Evolutionary conservation across 140 eudicot species (phyloP).

Genomic region (Anethum foeniculum): DNA sequence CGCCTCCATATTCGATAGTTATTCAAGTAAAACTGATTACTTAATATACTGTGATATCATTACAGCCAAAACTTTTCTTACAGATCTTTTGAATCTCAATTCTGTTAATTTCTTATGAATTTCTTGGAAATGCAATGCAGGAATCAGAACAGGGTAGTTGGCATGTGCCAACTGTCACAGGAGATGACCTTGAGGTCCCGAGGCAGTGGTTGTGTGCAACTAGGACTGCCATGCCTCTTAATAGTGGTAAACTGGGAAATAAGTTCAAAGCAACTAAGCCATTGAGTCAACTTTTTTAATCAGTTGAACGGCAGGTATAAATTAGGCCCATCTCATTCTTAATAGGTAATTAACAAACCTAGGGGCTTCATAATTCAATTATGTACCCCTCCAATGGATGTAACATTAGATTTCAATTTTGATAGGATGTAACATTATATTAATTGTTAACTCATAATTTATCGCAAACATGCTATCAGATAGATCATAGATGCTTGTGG

Average conservation of each 20-base stretch:
- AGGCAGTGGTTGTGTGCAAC: slow-evolving; percentile 87
- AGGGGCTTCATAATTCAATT: neutral
- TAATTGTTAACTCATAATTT: no score
- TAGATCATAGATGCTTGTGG: no score
- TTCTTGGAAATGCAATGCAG: slow-evolving; percentile 27
- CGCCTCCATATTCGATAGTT: slow-evolving; percentile 86
- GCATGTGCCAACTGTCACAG: slow-evolving; percentile 82
- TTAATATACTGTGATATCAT: neutral
- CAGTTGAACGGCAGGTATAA: neutral
- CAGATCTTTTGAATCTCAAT: neutral
- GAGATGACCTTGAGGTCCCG: slow-evolving; percentile 73
- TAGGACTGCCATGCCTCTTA: slow-evolving; percentile 25
- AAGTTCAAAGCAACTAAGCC: no score
- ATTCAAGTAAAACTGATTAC: slow-evolving; percentile 45
- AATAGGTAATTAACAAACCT: neutral
- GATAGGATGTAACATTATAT: neutral
- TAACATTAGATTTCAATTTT: neutral
- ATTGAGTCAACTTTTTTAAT: neutral
- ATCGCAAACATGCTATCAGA: no score
- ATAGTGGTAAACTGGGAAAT: neutral
- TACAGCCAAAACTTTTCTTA: neutral
- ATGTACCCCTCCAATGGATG: neutral
- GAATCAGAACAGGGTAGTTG: slow-evolving; percentile 89
- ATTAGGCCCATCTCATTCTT: neutral
- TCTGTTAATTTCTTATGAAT: neutral